These are phyloP conservation scores for Pseudoturritis turrita DNA, from an alignment of 345 rosid species.

Conservation along the genomic window DNA sequence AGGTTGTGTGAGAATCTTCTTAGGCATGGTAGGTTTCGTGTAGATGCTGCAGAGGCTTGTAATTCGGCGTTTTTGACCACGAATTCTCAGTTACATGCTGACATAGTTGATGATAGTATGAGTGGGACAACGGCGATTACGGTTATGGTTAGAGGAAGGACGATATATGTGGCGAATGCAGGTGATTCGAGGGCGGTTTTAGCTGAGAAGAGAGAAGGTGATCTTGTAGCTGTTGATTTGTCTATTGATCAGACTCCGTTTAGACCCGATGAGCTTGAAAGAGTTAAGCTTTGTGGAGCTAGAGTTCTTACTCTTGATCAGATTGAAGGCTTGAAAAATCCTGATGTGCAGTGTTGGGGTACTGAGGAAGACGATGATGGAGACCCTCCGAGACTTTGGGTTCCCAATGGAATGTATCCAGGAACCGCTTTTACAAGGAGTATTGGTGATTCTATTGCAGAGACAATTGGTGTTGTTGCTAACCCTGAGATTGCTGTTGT, in stretches of 20 bases:
- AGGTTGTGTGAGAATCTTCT: slow-evolving; percentile 85
- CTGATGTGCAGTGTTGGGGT: slow-evolving; percentile 95
- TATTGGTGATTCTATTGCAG: slow-evolving; percentile 89
- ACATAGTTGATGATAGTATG: slow-evolving; percentile 81
- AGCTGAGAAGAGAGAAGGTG: slow-evolving; percentile 70
- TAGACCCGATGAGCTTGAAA: slow-evolving; percentile 76
- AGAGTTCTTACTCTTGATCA: slow-evolving; percentile 96
- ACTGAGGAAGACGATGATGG: slow-evolving; percentile 96
- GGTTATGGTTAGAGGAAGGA: slow-evolving; percentile 81
- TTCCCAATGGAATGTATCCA: slow-evolving; percentile 92
- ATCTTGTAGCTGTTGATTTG: slow-evolving; percentile 83
- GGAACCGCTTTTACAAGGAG: slow-evolving; percentile 99
- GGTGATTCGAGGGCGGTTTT: slow-evolving; percentile 96
- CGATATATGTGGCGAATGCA: slow-evolving; percentile 69
- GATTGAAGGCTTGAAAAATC: slow-evolving; percentile 92
- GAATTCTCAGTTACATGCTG: slow-evolving; percentile 71
- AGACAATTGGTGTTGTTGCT: slow-evolving; percentile 92
- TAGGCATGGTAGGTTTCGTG: slow-evolving; percentile 50
- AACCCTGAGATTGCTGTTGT: slow-evolving; percentile 89
- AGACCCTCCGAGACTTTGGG: slow-evolving; percentile 97
- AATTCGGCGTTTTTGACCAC: slow-evolving; percentile 63
- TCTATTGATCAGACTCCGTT: slow-evolving; percentile 93
- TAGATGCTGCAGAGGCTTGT: slow-evolving; percentile 75
- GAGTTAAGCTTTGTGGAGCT: slow-evolving; percentile 89
- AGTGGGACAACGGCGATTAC: slow-evolving; percentile 96